Evolutionary conservation across 2,329 filamentous ascomycete species (phyloP).

Genomic region (Fusarium keratoplasticum): DNA sequence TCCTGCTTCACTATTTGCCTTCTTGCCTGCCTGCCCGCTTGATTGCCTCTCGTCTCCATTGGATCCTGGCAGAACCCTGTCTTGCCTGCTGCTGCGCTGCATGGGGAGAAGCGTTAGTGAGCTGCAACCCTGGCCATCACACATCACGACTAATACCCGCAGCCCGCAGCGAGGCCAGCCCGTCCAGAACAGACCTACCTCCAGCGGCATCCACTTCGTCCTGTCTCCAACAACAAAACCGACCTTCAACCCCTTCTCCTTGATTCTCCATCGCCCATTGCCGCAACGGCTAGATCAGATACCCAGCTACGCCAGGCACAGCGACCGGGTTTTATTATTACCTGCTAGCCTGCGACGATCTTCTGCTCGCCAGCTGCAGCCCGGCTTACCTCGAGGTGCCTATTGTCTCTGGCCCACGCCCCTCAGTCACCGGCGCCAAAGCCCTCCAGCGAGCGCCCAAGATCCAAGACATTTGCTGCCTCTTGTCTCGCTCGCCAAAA

Average conservation of each 20-base stretch:
- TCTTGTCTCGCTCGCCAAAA: slow-evolving; percentile 40
- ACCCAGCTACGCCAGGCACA: neutral
- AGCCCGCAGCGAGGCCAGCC: slow-evolving; percentile 1
- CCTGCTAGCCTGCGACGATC: neutral
- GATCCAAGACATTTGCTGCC: slow-evolving; percentile 33
- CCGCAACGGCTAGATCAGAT: neutral
- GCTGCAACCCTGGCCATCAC: slow-evolving; percentile 24
- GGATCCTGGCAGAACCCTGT: neutral
- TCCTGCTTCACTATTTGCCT: neutral
- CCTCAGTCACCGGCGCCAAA: neutral
- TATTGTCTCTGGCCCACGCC: neutral
- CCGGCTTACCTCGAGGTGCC: slow-evolving; percentile 7
- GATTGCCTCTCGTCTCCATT: neutral
- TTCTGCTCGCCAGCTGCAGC: neutral
- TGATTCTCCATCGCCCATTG: neutral
- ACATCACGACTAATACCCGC: slow-evolving; percentile 17
- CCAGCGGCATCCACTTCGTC: neutral
- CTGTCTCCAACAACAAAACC: neutral
- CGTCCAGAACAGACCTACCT: neutral
- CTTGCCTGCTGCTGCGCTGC: neutral
- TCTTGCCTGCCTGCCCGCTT: slow-evolving; percentile 3
- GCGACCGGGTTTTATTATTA: neutral
- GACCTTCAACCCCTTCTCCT: neutral
- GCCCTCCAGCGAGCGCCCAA: slow-evolving; percentile 15
- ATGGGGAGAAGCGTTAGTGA: slow-evolving; percentile 1